Conservation (phyloP, 148 eudicot species). For the Pharnaceum exiguum region DNA sequence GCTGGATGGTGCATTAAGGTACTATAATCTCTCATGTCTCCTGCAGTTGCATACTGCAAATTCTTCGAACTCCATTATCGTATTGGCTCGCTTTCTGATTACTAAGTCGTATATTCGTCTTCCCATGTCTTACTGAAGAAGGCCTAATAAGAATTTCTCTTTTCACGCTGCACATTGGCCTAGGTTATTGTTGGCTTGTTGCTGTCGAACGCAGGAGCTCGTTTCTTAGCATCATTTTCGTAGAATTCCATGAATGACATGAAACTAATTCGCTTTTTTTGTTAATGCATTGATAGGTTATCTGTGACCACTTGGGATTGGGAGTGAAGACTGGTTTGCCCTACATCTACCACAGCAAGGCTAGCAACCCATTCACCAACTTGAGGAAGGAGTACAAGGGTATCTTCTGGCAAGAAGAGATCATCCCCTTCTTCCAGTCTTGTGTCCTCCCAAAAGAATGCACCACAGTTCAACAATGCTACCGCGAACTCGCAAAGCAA, state of each 20-base stretch:
- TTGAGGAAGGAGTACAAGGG: conserved; percentile 58
- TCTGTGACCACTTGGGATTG: conserved; percentile 55
- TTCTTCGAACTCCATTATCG: too few species aligned
- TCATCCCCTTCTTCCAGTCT: conserved; percentile 62
- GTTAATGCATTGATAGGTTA: conserved; percentile 27
- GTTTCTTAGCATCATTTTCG: too few species aligned
- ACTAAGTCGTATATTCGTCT: too few species aligned
- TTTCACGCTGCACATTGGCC: too few species aligned
- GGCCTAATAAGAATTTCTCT: too few species aligned
- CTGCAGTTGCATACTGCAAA: background rate
- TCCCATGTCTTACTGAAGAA: too few species aligned
- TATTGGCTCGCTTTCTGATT: too few species aligned
- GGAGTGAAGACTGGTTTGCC: conserved; percentile 61
- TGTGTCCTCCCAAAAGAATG: conserved; percentile 45
- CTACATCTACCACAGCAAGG: conserved; percentile 63
- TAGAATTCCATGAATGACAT: too few species aligned
- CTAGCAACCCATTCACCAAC: conserved; percentile 60
- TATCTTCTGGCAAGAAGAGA: conserved; percentile 66
- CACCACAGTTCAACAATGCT: conserved; percentile 58
- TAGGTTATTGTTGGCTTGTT: too few species aligned
- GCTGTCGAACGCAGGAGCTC: too few species aligned
- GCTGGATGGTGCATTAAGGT: conserved; percentile 68
- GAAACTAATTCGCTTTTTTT: too few species aligned
- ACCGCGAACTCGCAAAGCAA: conserved; percentile 43
- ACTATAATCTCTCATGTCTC: background rate